Base-by-base conservation (phyloP, 2,329 filamentous ascomycete genomes). In the Monosporascus sp. region DNA sequence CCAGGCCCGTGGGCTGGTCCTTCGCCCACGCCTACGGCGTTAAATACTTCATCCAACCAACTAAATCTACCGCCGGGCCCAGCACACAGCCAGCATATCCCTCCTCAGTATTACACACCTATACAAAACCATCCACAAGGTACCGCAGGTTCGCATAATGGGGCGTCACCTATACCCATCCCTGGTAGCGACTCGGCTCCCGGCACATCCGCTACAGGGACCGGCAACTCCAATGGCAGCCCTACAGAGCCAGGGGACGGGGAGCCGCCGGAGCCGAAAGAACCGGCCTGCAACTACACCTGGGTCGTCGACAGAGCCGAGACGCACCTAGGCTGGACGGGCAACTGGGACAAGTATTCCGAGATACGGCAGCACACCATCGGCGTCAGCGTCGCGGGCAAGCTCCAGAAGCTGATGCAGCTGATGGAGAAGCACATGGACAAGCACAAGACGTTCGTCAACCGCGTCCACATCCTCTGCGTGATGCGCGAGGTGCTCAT, bases 391-490 rank as follows among this genome's bases (percentile, higher is more conserved):
- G 41, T 54, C n/a, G 57, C 58, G 6, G 20, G 54, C 14, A 57
- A 57, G 49, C 49, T 62, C 27, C 56, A 56, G 24, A 57, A 57
- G 24, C 36, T 59, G 8, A 49, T 62, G 3, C 55, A 57, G 48
- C 58, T 57, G 25, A 39, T 58, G 49, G 47, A 48, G 49, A 48
- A 37, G 14, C 37, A 50, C 51, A 36, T 58, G 24, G 54, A 55
- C 42, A 59, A 52, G 42, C 36, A 57, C 45, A 8, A 54, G 34
- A 54, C 52, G 4, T 54, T 62, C 20, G 34, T 47, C 15, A 60
- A 60, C 48, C 59, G 57, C 18, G 54, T 58, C 18, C 60, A 62
- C 51, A 58, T 62, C 34, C 52, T 62, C 4, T 56, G 54, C 37
- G 57, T 60, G 34, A 62, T 62, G 59, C 53, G 56, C 8, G 57